These are phyloP conservation scores for Aspergillus phoenicis DNA, from an alignment of 2,329 filamentous ascomycete genomes.

Conservation along the genomic window DNA sequence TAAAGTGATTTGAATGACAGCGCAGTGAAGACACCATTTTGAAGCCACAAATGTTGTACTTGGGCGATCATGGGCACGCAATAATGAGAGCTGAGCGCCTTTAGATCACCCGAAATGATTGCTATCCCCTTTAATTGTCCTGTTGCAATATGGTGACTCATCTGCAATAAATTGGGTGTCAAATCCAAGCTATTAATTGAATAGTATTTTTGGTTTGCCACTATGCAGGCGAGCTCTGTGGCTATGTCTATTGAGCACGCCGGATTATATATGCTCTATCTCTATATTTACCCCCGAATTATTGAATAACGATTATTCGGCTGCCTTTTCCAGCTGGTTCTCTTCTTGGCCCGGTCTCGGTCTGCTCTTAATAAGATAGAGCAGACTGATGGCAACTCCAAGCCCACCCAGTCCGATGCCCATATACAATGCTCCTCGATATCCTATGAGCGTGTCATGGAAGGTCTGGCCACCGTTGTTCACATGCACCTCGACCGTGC, in stretches of 20 bases:
- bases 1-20: too few species aligned
- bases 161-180: too few species aligned
- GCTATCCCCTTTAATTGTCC: too few species aligned
- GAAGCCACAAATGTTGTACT: too few species aligned
- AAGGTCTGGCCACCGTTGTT: constrained; percentile 41
- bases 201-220: background rate
- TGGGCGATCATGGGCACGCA: too few species aligned
- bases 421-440: constrained; percentile 47
- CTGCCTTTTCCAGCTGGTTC: background rate
- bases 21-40: too few species aligned
- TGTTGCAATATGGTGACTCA: too few species aligned
- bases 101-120: too few species aligned
- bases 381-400: constrained; percentile 28
- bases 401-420: constrained; percentile 38
- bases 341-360: background rate
- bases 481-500: constrained; percentile 60
- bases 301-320: background rate
- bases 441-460: constrained; percentile 40
- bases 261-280: background rate
- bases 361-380: constrained; percentile 11
- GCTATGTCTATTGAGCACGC: background rate
- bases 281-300: background rate
- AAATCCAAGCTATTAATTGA: background rate
- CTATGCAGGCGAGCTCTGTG: background rate
- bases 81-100: too few species aligned